Evolutionary conservation across 768 basidiomycete species (phyloP).

Genomic region (Mycena kentingensis): DNA sequence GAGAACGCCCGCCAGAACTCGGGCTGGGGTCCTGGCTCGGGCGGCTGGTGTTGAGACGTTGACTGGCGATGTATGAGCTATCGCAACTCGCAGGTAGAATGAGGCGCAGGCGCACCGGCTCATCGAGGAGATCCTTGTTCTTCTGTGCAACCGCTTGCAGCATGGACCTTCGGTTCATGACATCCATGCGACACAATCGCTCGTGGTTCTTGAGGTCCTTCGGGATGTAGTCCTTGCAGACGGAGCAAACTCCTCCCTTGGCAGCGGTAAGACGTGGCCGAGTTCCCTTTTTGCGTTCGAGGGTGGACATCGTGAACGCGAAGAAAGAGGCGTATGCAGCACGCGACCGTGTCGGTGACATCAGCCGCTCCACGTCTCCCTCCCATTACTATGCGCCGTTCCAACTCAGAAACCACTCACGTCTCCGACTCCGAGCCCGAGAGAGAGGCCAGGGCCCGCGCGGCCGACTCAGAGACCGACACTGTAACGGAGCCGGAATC

Average conservation of each 20-base stretch:
- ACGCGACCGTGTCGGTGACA: background rate
- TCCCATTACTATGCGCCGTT: background rate
- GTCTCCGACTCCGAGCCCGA: background rate
- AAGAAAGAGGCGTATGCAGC: background rate
- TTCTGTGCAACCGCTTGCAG: no score
- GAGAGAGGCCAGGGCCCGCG: no score
- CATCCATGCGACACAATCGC: conserved; percentile 1
- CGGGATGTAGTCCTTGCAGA: conserved; percentile 6
- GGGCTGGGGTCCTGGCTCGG: background rate
- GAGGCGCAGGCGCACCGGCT: no score
- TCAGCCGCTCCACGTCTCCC: background rate
- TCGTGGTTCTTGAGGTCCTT: conserved; percentile 6
- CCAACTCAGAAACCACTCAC: background rate
- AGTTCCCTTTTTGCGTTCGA: background rate
- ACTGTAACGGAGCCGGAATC: background rate
- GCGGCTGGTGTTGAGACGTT: background rate
- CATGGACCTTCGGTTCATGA: background rate
- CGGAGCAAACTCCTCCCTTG: background rate
- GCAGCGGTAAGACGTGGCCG: background rate
- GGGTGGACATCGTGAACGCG: background rate
- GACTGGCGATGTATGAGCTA: no score
- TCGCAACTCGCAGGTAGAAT: no score
- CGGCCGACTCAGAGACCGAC: no score
- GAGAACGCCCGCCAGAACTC: background rate
- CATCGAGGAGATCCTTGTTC: no score